Conservation (phyloP, 345 rosid species). For the Eucalyptus melliodora region DNA sequence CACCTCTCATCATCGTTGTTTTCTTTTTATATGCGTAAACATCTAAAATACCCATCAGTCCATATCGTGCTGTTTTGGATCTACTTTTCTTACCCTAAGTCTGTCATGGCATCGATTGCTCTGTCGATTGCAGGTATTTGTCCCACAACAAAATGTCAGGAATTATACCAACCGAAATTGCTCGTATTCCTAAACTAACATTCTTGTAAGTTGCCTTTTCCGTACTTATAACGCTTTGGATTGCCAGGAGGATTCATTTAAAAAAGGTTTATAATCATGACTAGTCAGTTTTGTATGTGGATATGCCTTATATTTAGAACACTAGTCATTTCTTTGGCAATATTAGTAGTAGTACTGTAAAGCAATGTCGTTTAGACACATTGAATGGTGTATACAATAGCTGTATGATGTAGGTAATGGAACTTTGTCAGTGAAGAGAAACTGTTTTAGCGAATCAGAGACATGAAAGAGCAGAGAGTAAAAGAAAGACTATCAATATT, state of each 20-base stretch:
- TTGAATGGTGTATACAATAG: neutral
- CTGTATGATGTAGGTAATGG: neutral
- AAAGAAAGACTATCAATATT: neutral
- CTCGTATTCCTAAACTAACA: slow-evolving; percentile 67
- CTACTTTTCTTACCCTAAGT: neutral
- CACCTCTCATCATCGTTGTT: neutral
- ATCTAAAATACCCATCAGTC: neutral
- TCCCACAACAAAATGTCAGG: slow-evolving; percentile 86
- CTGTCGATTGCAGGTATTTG: slow-evolving; percentile 43
- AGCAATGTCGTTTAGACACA: neutral
- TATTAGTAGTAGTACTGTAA: neutral
- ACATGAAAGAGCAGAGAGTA: neutral
- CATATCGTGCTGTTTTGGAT: neutral
- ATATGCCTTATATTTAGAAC: neutral
- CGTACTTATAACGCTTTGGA: neutral
- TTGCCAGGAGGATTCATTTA: neutral
- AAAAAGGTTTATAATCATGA: neutral
- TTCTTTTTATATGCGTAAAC: too few species aligned
- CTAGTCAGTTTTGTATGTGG: neutral
- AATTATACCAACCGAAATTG: slow-evolving; percentile 57
- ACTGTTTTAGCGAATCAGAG: neutral
- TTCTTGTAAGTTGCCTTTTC: slow-evolving; percentile 49
- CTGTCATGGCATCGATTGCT: neutral
- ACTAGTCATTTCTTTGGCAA: neutral
- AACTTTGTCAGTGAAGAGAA: neutral